Conservation (phyloP, 2,329 filamentous ascomycete species). For the Alternaria solani region DNA sequence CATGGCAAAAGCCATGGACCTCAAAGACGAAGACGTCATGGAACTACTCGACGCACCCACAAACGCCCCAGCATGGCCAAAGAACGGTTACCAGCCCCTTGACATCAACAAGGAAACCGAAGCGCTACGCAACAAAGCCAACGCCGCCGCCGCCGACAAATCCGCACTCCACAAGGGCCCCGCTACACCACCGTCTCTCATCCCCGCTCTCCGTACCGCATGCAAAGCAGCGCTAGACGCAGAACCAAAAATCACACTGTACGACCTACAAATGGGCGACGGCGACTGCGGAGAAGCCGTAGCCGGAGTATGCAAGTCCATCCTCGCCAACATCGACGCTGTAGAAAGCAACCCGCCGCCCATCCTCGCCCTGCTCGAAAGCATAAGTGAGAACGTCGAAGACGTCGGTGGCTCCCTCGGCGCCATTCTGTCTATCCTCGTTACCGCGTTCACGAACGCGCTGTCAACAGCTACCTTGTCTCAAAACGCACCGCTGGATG, state of each 20-base stretch:
- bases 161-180: slow-evolving; percentile 35
- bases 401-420: slow-evolving; percentile 78
- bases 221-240: slow-evolving; percentile 62
- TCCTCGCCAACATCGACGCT: slow-evolving; percentile 60
- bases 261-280: slow-evolving; percentile 84
- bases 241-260: slow-evolving; percentile 71
- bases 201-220: slow-evolving; percentile 52
- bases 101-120: slow-evolving; percentile 37
- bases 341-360: slow-evolving; percentile 59
- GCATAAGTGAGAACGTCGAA: slow-evolving; percentile 69
- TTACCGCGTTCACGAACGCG: slow-evolving; percentile 73
- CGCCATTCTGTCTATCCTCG: slow-evolving; percentile 82
- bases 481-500: slow-evolving; percentile 39
- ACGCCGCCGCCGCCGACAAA: slow-evolving; percentile 33
- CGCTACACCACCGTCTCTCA: slow-evolving; percentile 52
- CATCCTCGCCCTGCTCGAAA: slow-evolving; percentile 65
- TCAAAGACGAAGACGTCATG: slow-evolving; percentile 54
- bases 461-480: slow-evolving; percentile 44
- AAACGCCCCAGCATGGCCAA: slow-evolving; percentile 61
- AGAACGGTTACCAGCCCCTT: slow-evolving; percentile 54
- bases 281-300: slow-evolving; percentile 81
- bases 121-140: slow-evolving; percentile 38
- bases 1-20: slow-evolving; percentile 53
- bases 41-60: slow-evolving; percentile 61
- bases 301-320: slow-evolving; percentile 71